Evolutionary conservation across 2,329 filamentous ascomycete genomes (phyloP), one percentile per base, ranked within the genome.

Genomic region (Aphanoascus verrucosus): DNA sequence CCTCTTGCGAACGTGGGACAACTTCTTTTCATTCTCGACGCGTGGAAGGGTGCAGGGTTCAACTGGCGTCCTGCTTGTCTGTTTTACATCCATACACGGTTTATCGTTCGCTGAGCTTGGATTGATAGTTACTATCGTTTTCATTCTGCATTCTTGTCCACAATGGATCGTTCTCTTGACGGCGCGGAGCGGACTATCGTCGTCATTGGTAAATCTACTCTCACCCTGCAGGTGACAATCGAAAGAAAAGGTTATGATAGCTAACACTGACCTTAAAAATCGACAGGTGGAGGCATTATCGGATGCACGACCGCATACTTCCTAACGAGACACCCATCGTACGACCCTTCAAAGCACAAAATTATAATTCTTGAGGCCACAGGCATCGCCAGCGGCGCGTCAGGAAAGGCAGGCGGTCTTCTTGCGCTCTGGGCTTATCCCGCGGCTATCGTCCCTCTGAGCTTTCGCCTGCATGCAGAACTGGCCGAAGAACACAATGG

Each of bases 391-490:
- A 82, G 88, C n/a, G 91, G 87, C 20, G 91, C 93, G 37, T 95
- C 89, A 7, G 93, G 93, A 40, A 97, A 96, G 72, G 91, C 93
- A 0, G 93, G 93, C 14, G 93, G 93, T 1, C 76, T 98, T 3
- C 77, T 98, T 19, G 93, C 84, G 0, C 75, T 90, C 14, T 97
- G 91, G 89, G 93, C 91, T 0, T 96, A 95, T 64, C 93, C 93
- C 0, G 76, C 75, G 54, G 84, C 80, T 62, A 81, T 97, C 38
- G 91, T 96, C 0, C 87, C 87, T 0, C 74, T 97, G 41, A 94
- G 87, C 55, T 97, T 89, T 69, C 78, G 77, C 46, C 75, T 97
- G 14, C 93, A 97, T 64, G 79, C 81, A 34, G 82, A 95, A 63
- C 76, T 98, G 11, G 86, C 91, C n/a, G 78, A 82, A 3, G 84